Evolutionary conservation across 1,284 basidiomycete species (phyloP).

Genomic region (Athelia psychrophila): DNA sequence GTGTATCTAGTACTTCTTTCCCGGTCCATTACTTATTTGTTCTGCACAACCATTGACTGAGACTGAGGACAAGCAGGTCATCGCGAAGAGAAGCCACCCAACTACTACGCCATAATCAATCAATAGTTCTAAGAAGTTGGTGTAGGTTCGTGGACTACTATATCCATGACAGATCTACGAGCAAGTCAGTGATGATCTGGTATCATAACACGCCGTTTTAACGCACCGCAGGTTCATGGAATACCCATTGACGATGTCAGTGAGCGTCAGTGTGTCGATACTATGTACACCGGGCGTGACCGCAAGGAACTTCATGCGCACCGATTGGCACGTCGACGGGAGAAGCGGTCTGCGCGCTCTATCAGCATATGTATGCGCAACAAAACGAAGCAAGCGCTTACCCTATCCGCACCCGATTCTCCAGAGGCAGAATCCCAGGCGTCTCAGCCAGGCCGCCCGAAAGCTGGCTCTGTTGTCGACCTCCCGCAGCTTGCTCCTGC

Average conservation of each 20-base stretch:
- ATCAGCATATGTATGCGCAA: conserved; percentile 2
- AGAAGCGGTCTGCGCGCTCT: conserved; percentile 72
- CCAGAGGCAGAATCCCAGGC: conserved; percentile 72
- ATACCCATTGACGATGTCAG: conserved; percentile 71
- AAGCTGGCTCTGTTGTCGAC: conserved; percentile 7
- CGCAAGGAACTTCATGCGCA: conserved; percentile 85
- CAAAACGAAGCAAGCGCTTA: conserved; percentile 32
- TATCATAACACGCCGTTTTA: not conserved
- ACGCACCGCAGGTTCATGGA: conserved; percentile 70
- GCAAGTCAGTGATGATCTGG: not conserved
- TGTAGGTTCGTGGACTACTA: conserved; percentile 58
- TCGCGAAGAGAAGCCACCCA: no score
- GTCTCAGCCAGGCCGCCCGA: conserved; percentile 17
- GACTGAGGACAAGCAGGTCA: no score
- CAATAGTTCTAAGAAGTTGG: no score
- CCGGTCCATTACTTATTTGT: no score
- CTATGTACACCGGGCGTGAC: conserved; percentile 78
- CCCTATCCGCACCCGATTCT: conserved; percentile 82
- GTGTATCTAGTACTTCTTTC: no score
- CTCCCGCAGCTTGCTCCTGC: conserved; percentile 23
- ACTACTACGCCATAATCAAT: no score
- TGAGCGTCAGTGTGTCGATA: conserved; percentile 70
- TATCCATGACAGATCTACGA: conserved; percentile 60
- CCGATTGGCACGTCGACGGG: conserved; percentile 80
- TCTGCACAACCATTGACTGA: no score